These are phyloP conservation scores for Penicillium sp. DNA, from an alignment of 2,329 filamentous ascomycete species.

Conservation along the genomic window DNA sequence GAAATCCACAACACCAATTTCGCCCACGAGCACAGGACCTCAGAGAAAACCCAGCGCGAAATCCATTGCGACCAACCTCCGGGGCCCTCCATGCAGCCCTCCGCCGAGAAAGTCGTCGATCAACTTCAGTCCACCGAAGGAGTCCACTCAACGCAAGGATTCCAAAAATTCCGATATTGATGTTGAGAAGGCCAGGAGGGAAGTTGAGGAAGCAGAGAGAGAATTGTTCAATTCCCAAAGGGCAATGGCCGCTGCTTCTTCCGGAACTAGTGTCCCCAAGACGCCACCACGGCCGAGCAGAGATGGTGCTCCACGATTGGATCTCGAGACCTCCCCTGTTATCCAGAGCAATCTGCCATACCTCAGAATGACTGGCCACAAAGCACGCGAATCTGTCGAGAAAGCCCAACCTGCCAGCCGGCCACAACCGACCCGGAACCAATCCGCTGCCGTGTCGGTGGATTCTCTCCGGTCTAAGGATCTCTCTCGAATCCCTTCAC, in stretches of 20 bases:
- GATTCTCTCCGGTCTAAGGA: conserved; percentile 40
- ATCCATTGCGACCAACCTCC: background rate
- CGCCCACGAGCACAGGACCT: conserved; percentile 2
- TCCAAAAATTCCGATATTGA: conserved; percentile 25
- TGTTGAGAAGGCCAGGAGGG: conserved; percentile 28
- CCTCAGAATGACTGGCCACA: conserved; percentile 50
- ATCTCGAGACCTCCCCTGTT: conserved; percentile 53
- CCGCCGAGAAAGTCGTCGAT: conserved; percentile 62
- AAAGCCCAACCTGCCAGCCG: conserved; percentile 37
- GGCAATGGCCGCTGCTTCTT: conserved; percentile 29
- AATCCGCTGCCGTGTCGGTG: conserved; percentile 35
- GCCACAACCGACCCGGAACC: conserved; percentile 28
- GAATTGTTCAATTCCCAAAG: conserved; percentile 16
- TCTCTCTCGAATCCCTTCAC: conserved; percentile 34
- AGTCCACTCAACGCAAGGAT: conserved; percentile 18
- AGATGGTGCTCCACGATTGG: conserved; percentile 63
- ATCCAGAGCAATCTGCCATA: conserved; percentile 56
- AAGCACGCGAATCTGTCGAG: conserved; percentile 51
- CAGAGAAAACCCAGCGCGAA: conserved; percentile 1
- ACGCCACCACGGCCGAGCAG: conserved; percentile 64
- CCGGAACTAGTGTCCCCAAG: conserved; percentile 28
- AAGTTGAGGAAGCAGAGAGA: conserved; percentile 32
- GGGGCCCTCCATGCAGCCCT: conserved; percentile 55
- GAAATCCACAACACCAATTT: conserved; percentile 11
- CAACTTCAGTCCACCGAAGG: conserved; percentile 45